Base-by-base conservation (phyloP, 31 red algal genomes). In the Asparagopsis taxiformis region DNA sequence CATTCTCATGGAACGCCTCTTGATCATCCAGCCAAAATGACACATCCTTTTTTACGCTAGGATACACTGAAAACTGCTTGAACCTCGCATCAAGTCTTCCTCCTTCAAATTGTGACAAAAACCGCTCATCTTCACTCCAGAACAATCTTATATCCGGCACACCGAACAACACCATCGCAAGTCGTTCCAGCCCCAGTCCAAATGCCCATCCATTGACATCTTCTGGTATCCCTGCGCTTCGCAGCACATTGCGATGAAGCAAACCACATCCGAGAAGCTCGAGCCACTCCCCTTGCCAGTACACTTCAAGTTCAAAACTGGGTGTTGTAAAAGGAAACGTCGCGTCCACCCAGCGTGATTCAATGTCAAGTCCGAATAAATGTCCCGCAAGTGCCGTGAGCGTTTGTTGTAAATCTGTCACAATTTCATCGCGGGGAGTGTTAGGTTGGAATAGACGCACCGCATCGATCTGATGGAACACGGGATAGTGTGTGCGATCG, bases 381-480 rank as follows among this genome's bases (percentile, higher is more conserved):
- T 74, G 26, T 36, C 59, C 58, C 22, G 87, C 95, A 11, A 93
- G 67, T 2, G 68, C 80, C 6, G 62, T 55, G 3, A 98, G 60
- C 24, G 70, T 68, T 33, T 11, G 61, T 25, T 80, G 49, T 34
- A 94, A 55, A 17, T 94, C 72, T 0, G 22, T 11, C 23, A 87
- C 61, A 48, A 93, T 65, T 17, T 26, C 17, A 54, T 72, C 67
- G 17, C 61, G 37, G 20, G 15, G 21, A 1, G 59, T 38, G 25
- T 30, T 66, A 3, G 26, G 28, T n/a, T 30, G 64, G 70, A 93
- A 97, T 17, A 98, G 24, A 1, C 85, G 70, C 50, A 88, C 72
- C 13, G 69, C 85, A 58, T 99, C 96, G 48, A 94, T 68, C 62
- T 99, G 96, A 75, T 99, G 96, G 74, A 99, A 99, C 9, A 94